Evolutionary conservation across 495 filamentous ascomycete genomes (phyloP).

Genomic region (Xylaria nigripes): DNA sequence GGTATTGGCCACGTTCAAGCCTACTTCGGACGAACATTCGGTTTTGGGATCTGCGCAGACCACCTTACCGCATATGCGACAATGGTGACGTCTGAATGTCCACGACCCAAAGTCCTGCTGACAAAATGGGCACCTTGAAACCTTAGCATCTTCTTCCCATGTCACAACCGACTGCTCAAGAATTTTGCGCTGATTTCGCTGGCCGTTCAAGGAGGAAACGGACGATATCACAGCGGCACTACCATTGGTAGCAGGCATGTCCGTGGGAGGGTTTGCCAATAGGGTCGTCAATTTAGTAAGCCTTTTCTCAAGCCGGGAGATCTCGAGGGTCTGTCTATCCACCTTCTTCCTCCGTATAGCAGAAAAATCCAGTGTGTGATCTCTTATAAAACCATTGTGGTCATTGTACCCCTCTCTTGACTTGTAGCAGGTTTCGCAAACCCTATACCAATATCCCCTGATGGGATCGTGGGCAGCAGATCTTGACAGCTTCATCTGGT

Average conservation of each 20-base stretch:
- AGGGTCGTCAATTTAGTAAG: constrained; percentile 84
- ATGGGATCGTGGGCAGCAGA: constrained; percentile 88
- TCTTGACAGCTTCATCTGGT: constrained; percentile 94
- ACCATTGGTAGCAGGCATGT: constrained; percentile 33
- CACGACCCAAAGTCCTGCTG: constrained; percentile 89
- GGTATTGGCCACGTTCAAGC: constrained; percentile 57
- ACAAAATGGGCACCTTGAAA: constrained; percentile 81
- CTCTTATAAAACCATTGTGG: constrained; percentile 58
- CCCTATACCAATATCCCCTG: constrained; percentile 84
- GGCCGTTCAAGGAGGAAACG: constrained; percentile 29
- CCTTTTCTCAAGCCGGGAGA: constrained; percentile 82
- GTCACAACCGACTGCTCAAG: constrained; percentile 87
- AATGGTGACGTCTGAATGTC: constrained; percentile 87
- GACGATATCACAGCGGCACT: constrained; percentile 19
- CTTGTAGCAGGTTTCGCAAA: constrained; percentile 98
- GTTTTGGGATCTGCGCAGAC: constrained; percentile 84
- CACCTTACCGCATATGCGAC: constrained; percentile 82
- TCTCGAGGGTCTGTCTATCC: constrained; percentile 75
- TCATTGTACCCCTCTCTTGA: constrained; percentile 93
- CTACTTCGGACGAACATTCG: constrained; percentile 75
- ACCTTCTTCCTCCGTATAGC: constrained; percentile 64
- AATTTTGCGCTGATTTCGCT: constrained; percentile 58
- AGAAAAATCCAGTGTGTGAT: constrained; percentile 63
- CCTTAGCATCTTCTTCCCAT: constrained; percentile 87
- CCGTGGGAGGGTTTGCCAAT: constrained; percentile 59